These are phyloP conservation scores for Kazachstania bromeliacearum DNA, from an alignment of 805 yeast species.

Conservation along the genomic window DNA sequence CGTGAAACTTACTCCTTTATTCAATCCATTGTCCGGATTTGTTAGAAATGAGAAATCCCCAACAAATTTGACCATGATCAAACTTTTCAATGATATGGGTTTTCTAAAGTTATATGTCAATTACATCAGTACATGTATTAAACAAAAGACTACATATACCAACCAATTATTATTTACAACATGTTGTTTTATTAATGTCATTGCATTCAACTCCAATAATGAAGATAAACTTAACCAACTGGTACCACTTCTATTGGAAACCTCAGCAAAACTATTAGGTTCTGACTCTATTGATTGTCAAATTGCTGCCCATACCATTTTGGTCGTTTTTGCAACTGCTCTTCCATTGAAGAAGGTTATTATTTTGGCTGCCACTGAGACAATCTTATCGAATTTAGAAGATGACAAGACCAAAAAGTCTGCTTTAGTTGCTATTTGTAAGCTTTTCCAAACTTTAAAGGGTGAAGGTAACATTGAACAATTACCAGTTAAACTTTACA, in stretches of 20 bases:
- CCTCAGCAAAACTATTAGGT: slow-evolving; percentile 45
- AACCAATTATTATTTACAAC: slow-evolving; percentile 72
- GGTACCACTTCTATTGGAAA: slow-evolving; percentile 50
- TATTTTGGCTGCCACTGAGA: slow-evolving; percentile 50
- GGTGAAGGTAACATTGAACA: slow-evolving; percentile 35
- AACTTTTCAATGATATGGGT: slow-evolving; percentile 63
- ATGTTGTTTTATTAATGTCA: slow-evolving; percentile 54
- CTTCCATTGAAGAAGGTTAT: slow-evolving; percentile 49
- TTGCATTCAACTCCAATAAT: slow-evolving; percentile 43
- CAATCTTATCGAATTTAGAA: slow-evolving; percentile 42
- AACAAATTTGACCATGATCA: slow-evolving; percentile 55
- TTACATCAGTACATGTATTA: slow-evolving; percentile 37
- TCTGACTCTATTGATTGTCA: slow-evolving; percentile 51
- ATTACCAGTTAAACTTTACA: slow-evolving; percentile 32
- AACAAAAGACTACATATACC: slow-evolving; percentile 50
- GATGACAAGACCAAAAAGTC: slow-evolving; percentile 32
- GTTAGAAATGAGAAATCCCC: slow-evolving; percentile 58
- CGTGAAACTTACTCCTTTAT: slow-evolving; percentile 67
- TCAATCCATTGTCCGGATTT: slow-evolving; percentile 59
- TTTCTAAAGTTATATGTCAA: slow-evolving; percentile 58
- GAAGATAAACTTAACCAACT: slow-evolving; percentile 37
- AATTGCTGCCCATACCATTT: slow-evolving; percentile 72
- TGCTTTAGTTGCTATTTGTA: slow-evolving; percentile 39
- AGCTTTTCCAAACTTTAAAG: slow-evolving; percentile 40
- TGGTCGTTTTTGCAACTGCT: slow-evolving; percentile 70